phyloP scores from a whole-genome alignment of 2,329 filamentous ascomycete species.

The Penicillium sp. region DNA sequence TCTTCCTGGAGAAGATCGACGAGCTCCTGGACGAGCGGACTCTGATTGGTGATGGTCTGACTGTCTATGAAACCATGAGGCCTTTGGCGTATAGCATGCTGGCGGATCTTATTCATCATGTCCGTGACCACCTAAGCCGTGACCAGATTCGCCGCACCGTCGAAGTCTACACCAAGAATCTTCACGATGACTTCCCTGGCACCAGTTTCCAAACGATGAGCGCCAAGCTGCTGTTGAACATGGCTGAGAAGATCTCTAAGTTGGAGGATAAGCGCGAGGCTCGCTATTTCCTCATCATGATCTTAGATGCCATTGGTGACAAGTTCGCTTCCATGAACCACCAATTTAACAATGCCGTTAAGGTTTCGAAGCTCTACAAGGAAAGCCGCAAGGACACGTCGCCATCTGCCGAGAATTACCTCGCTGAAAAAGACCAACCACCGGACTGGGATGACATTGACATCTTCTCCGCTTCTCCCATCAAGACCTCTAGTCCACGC shows the following conservation, averaged over 20 bases:
- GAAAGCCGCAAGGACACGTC: constrained; percentile 68
- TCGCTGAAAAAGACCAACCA: constrained; percentile 74
- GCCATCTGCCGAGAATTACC: constrained; percentile 70
- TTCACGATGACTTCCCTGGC: constrained; percentile 93
- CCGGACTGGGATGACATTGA: constrained; percentile 98
- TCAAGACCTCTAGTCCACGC: constrained; percentile 88
- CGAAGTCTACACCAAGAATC: constrained; percentile 92
- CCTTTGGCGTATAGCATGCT: constrained; percentile 98
- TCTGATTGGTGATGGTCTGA: constrained; percentile 90
- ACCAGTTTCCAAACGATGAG: constrained; percentile 99
- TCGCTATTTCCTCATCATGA: constrained; percentile 93
- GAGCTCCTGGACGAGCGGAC: constrained; percentile 92
- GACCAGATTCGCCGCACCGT: constrained; percentile 95
- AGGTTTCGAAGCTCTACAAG: constrained; percentile 84
- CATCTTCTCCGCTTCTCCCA: constrained; percentile 93
- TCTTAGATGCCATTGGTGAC: constrained; percentile 94
- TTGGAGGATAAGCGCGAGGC: constrained; percentile 91
- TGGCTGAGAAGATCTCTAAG: constrained; percentile 97
- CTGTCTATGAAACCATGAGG: constrained; percentile 93
- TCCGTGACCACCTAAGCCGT: constrained; percentile 80
- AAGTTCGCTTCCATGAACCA: constrained; percentile 98
- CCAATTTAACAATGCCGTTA: constrained; percentile 91
- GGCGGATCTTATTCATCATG: constrained; percentile 95
- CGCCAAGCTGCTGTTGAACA: constrained; percentile 91
- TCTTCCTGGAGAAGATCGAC: constrained; percentile 92